phyloP scores from a whole-genome alignment of 345 rosid species.

The Eucalyptus victrix region DNA sequence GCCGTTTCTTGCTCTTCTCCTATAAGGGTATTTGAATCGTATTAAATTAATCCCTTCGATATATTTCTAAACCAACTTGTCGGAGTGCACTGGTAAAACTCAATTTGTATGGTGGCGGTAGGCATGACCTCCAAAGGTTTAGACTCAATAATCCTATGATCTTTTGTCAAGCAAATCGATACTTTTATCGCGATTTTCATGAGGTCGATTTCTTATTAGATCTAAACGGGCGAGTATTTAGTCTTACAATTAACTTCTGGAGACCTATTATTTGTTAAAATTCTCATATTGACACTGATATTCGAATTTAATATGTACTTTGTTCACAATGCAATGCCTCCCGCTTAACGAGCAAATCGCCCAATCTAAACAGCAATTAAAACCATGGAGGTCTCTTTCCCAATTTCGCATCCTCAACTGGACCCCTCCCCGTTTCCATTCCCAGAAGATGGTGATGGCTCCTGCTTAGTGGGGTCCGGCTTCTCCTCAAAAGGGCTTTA shows the following conservation, averaged over 20 bases:
- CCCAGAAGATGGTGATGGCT: not conserved
- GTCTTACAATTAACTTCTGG: not conserved
- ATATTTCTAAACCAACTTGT: not conserved
- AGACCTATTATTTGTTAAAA: not conserved
- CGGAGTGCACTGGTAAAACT: not conserved
- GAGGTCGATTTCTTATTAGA: not conserved
- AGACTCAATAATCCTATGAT: not conserved
- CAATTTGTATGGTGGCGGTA: fast-evolving
- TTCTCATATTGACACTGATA: not conserved
- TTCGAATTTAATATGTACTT: not conserved
- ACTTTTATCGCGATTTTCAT: not conserved
- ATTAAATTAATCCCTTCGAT: not conserved
- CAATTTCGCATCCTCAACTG: not conserved
- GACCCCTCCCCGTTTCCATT: not conserved
- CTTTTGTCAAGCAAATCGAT: not conserved
- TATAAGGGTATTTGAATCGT: not conserved
- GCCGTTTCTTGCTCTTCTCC: not conserved
- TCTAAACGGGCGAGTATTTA: not conserved
- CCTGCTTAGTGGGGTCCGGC: not conserved
- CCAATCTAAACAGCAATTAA: not conserved
- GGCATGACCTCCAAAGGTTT: not conserved
- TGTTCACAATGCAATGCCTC: not conserved
- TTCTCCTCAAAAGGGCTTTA: not conserved
- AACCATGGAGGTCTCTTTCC: not conserved
- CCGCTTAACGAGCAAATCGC: not conserved